Base-by-base conservation (phyloP, 345 rosid genomes). In the Citrus glauca region DNA sequence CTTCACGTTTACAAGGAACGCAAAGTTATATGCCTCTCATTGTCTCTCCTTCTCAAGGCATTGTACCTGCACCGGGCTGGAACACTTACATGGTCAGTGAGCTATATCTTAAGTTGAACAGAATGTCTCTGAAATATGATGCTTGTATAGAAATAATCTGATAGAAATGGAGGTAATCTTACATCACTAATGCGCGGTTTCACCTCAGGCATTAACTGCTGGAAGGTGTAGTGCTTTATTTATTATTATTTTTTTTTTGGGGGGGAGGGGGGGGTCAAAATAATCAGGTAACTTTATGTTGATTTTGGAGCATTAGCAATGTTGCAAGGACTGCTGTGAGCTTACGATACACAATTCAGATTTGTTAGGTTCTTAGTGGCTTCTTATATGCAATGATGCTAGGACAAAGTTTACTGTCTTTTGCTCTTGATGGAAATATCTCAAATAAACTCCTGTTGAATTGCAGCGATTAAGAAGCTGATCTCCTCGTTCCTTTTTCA, bases 51-150 rank as follows among this genome's bases (percentile, higher is more conserved):
- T 78, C 93, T 67, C 95, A 87, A 77, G 85, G 87, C 79, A 76
- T 88, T 16, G 61, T 86, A 53, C 85, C 94, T 74, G 87, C 87
- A 22, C 91, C 86, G 59, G 89, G 88, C 79, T 93, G 97, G 97
- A 80, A 87, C 74, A 85, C 90, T 48, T 93, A 89, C 80, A 71
- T 86, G 95, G 97, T 93, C 75, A 88, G 85, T 81, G 53, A 28
- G 66, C 67, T 57, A 61, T 77, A 17, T 70, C 66, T 72, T 65
- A 72, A 78, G 42, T 35, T 33, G 16, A 71, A 63, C 27, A 61
- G 11, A 72, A 24, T 69, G 28, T 42, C 76, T 64, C 67, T 74
- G 55, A 69, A 33, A 53, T 73, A n/a, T 42, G 20, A 69, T 28
- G 33, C 68, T 68, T 22, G 48, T 73, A 30, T 62, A 13, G 14